phyloP scores from a whole-genome alignment of 2,329 filamentous ascomycete genomes.

The Diaporthe sp. region DNA sequence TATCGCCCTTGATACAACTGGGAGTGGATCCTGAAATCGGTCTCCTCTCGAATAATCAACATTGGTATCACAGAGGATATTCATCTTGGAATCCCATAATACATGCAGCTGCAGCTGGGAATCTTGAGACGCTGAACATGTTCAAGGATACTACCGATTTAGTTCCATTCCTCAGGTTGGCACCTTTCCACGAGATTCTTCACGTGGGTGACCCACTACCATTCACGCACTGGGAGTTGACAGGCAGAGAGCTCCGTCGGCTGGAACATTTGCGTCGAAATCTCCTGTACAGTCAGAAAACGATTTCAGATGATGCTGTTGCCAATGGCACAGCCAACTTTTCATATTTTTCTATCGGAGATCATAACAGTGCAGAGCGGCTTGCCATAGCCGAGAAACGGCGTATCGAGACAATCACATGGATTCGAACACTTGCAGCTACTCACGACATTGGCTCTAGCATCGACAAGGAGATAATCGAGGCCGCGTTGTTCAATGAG shows the following conservation, averaged over 20 bases:
- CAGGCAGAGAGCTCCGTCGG: neutral
- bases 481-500: neutral
- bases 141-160: neutral
- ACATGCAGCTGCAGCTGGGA: neutral
- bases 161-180: neutral
- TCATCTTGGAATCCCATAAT: neutral
- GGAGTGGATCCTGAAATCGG: neutral
- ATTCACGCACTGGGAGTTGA: neutral
- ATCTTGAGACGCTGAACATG: neutral
- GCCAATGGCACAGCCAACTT: neutral
- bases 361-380: too few relatives aligned
- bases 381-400: neutral
- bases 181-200: neutral
- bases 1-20: neutral
- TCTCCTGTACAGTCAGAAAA: neutral
- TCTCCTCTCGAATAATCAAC: neutral
- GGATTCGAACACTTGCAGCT: neutral
- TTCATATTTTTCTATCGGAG: too few relatives aligned
- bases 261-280: neutral
- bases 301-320: neutral
- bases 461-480: neutral
- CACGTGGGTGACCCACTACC: neutral
- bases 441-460: rapidly evolving
- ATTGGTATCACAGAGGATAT: neutral
- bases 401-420: neutral